Conservation (phyloP, 2,329 filamentous ascomycete genomes). For the Fonsecaea erecta region DNA sequence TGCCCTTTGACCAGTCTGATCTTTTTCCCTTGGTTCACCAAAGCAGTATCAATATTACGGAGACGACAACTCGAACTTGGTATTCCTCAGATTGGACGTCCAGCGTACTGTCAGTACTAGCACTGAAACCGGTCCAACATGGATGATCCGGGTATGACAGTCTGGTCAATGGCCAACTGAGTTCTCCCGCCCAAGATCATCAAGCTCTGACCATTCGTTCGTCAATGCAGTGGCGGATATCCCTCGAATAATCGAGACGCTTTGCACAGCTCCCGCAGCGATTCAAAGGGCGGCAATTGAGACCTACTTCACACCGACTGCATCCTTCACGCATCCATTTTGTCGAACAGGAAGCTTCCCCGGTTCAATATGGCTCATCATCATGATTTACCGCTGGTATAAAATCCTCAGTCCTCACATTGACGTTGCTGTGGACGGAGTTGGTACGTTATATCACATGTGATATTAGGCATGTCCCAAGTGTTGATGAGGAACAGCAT, state of each 20-base stretch:
- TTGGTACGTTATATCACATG: slow-evolving; percentile 53
- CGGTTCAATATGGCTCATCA: slow-evolving; percentile 69
- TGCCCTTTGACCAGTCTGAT: neutral
- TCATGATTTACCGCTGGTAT: slow-evolving; percentile 79
- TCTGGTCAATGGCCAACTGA: neutral
- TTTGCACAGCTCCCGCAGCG: slow-evolving; percentile 69
- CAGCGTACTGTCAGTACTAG: too few species aligned
- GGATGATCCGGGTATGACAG: slow-evolving; percentile 33
- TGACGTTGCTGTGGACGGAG: slow-evolving; percentile 66
- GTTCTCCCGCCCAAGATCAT: neutral
- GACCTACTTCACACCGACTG: slow-evolving; percentile 73
- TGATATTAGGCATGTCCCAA: neutral
- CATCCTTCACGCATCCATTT: slow-evolving; percentile 78
- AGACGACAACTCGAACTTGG: neutral
- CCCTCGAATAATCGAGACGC: slow-evolving; percentile 65
- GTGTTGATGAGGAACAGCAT: slow-evolving; percentile 54
- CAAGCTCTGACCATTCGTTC: slow-evolving; percentile 3
- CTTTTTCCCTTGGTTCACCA: neutral
- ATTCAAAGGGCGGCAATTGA: slow-evolving; percentile 69
- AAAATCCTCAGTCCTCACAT: slow-evolving; percentile 79
- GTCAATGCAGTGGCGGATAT: slow-evolving; percentile 55
- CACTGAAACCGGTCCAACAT: slow-evolving; percentile 8
- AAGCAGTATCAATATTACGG: neutral
- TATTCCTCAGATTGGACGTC: neutral
- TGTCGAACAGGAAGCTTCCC: slow-evolving; percentile 66